A percentile compares a stretch with the other conserved stretches of the same genome.
Evolutionary conservation across 257 asterid species (phyloP).

Genomic region (Buddleja alternifolia): DNA sequence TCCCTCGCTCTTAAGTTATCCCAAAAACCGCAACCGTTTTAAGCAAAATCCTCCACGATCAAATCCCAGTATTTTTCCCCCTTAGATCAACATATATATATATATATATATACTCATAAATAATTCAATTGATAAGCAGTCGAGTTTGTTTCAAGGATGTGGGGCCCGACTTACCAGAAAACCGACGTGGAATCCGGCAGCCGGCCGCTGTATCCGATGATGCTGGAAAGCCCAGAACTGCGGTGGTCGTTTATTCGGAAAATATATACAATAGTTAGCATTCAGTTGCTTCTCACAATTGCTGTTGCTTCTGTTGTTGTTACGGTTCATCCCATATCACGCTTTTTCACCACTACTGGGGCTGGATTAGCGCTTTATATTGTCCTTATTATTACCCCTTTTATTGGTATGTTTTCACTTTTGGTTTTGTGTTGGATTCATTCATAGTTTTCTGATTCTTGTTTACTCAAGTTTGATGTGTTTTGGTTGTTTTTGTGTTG

Average conservation of each 20-base stretch:
- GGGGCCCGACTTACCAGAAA: slow-evolving; percentile 47
- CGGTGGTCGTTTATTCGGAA: slow-evolving; percentile 87
- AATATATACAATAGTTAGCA: slow-evolving; percentile 54
- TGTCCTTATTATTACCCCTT: slow-evolving; percentile 57
- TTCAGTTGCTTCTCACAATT: slow-evolving; percentile 69
- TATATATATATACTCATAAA: too few species aligned
- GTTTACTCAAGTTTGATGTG: neutral
- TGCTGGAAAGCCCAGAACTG: slow-evolving; percentile 71
- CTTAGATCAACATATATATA: too few species aligned
- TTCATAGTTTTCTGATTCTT: neutral
- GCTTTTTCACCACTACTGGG: slow-evolving; percentile 52
- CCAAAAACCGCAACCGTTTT: neutral
- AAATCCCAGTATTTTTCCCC: neutral
- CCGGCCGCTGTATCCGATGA: slow-evolving; percentile 57
- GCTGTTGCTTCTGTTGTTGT: slow-evolving; percentile 68
- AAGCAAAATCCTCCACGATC: too few species aligned
- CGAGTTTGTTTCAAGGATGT: slow-evolving; percentile 33
- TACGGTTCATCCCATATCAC: slow-evolving; percentile 48
- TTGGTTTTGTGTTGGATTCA: neutral
- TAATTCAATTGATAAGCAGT: neutral
- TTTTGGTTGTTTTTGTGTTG: slow-evolving; percentile 18
- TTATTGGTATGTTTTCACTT: slow-evolving; percentile 45
- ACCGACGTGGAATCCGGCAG: slow-evolving; percentile 61
- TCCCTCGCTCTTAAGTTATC: slow-evolving; percentile 27
- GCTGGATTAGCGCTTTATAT: slow-evolving; percentile 70